Conservation (phyloP, 768 basidiomycete species). For the Aureoboletus auriporus region DNA sequence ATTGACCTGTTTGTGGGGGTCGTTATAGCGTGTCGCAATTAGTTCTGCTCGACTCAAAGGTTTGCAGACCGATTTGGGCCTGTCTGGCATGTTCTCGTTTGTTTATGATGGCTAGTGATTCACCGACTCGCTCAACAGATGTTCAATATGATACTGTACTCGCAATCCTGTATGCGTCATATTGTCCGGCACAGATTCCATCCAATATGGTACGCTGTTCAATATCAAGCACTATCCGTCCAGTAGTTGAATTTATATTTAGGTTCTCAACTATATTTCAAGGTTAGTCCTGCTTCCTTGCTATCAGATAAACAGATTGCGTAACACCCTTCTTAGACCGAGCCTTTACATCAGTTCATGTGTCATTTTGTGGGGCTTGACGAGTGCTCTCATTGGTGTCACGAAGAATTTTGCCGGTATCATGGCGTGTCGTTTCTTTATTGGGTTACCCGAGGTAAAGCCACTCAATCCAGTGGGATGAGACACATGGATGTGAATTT, state of each 20-base stretch:
- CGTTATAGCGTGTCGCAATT: conserved; percentile 43
- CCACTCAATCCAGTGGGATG: not conserved
- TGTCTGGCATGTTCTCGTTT: conserved; percentile 34
- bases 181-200: conserved; percentile 55
- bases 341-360: conserved; percentile 59
- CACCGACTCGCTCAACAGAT: conserved; percentile 29
- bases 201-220: conserved; percentile 10
- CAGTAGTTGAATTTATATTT: not conserved
- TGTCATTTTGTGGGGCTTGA: conserved; percentile 60
- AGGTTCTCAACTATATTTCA: conserved; percentile 54
- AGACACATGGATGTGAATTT: not conserved
- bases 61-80: conserved; percentile 44
- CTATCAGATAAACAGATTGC: not conserved
- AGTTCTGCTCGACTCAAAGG: conserved; percentile 49
- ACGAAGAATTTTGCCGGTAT: conserved; percentile 55
- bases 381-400: conserved; percentile 58
- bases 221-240: not conserved
- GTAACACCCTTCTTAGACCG: conserved; percentile 37
- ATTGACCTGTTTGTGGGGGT: not conserved
- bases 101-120: not conserved
- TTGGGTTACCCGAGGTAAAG: conserved; percentile 52
- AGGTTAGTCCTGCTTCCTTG: conserved; percentile 30
- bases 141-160: conserved; percentile 53
- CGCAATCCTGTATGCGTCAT: conserved; percentile 56
- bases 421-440: conserved; percentile 54